Percentiles rank a stretch among this genome's conserved stretches.
These are phyloP conservation scores for Coniella lustricola DNA, from an alignment of 2,329 filamentous ascomycete genomes.

Conservation along the genomic window DNA sequence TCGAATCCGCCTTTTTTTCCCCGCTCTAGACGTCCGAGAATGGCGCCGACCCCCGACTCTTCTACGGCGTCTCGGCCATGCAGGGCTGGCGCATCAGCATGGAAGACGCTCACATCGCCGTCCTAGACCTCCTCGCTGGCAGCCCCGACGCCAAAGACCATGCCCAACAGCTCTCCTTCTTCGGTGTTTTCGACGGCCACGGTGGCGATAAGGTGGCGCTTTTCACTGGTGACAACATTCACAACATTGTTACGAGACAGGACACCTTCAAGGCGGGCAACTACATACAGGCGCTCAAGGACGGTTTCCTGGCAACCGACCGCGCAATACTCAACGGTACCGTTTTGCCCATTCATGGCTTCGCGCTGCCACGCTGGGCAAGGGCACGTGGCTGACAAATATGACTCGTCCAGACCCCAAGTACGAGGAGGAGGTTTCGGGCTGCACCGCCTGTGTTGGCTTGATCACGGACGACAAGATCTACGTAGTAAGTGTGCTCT, in stretches of 20 bases:
- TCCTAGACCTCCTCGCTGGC: constrained; percentile 74
- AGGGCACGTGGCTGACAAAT: constrained; percentile 14
- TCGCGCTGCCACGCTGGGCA: not conserved
- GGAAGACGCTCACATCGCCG: constrained; percentile 89
- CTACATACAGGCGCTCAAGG: constrained; percentile 92
- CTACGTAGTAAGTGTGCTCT: constrained; percentile 68
- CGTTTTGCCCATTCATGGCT: constrained; percentile 11
- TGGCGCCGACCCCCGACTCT: constrained; percentile 85
- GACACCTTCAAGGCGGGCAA: constrained; percentile 86
- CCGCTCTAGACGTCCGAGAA: constrained; percentile 68
- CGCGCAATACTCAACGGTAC: constrained; percentile 91
- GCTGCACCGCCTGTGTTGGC: constrained; percentile 90
- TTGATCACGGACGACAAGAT: constrained; percentile 88
- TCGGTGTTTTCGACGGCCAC: constrained; percentile 96
- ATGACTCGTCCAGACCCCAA: constrained; percentile 65
- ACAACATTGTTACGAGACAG: constrained; percentile 91
- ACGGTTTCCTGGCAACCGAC: constrained; percentile 94
- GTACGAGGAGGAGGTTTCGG: constrained; percentile 96
- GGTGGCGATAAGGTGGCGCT: constrained; percentile 94
- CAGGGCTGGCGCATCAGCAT: constrained; percentile 99
- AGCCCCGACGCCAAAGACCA: constrained; percentile 53
- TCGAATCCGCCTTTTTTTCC: constrained; percentile 10
- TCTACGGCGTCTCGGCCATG: constrained; percentile 96
- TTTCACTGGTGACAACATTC: constrained; percentile 86
- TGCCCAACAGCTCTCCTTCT: constrained; percentile 78